Base-by-base conservation (phyloP, 2,329 filamentous ascomycete genomes). In the Trichoderma harzianum region DNA sequence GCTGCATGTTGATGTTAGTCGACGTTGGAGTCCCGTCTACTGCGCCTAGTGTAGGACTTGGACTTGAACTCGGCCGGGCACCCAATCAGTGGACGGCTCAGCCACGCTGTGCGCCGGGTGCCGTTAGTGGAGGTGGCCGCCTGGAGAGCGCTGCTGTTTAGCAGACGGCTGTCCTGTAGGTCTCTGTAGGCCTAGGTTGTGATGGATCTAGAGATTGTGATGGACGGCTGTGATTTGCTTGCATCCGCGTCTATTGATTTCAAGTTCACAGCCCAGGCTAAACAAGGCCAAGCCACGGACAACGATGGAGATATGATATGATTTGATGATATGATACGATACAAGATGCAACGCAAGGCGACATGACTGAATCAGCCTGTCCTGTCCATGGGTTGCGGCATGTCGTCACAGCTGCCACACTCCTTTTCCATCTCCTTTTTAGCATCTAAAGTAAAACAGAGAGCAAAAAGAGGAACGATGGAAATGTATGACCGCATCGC, bases 71-170 rank as follows among this genome's bases (percentile, higher is more conserved):
- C 32, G 57, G 30, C n/a, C 18, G 34, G 12, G 32, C 51, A 51
- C 55, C 43, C 63, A 66, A 67, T 64, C 69, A 71, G 5, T 53
- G 53, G 12, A n/a, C 1, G 11, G 57, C 62, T 71, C 43, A 69
- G 70, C 70, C 57, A 72, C 70, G 70, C 70, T 62, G 39, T 14
- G 34, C 70, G 70, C 65, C 70, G 70, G 55, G 32, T 34, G 51
- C 70, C 70, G 65, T 55, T 60, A 24, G 70, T 72, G 65, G 70
- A 72, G 43, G 28, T 69, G 65, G 65, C 65, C 70, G 70, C 55
- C 60, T 63, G 36, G 16, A 28, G 60, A 60, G 34, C 26, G 55
- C 57, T 32, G 28, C 32, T 26, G 36, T 47, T 32, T 55, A n/a
- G 14, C 26, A 30, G 30, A 18, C 32, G 18, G n/a, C 24, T 58